Conservation (phyloP, 371 early-diverging fungal species). For the Chytridium lagenaria region DNA sequence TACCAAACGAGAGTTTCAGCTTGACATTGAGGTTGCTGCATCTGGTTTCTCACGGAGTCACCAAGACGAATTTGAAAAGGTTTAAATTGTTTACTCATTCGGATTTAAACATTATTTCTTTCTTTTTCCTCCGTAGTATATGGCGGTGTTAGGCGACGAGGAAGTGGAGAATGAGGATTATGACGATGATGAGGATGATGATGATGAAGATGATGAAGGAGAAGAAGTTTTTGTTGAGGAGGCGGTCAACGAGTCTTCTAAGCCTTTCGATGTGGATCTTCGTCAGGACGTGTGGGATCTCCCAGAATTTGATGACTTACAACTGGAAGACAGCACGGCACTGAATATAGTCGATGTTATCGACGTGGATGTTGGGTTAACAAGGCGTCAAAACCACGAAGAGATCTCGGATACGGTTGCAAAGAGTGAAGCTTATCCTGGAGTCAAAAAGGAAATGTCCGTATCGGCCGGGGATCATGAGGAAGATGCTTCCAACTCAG, state of each 20-base stretch:
- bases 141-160: slow-evolving; percentile 34
- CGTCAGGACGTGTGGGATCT: background rate
- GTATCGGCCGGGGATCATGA: too few species aligned
- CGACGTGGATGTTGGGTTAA: too few species aligned
- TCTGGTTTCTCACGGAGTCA: slow-evolving; percentile 92
- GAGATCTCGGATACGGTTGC: background rate
- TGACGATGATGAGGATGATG: slow-evolving; percentile 33
- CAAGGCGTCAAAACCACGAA: too few species aligned
- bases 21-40: slow-evolving; percentile 95
- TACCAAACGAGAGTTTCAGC: slow-evolving; percentile 79
- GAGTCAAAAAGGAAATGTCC: too few species aligned
- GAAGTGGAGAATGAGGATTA: slow-evolving; percentile 36
- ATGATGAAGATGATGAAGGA: slow-evolving; percentile 39
- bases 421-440: background rate
- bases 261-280: background rate
- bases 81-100: too few species aligned
- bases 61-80: slow-evolving; percentile 83
- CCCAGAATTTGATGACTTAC: slow-evolving; percentile 10
- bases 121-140: slow-evolving; percentile 15
- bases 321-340: background rate
- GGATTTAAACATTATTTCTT: background rate
- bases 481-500: slow-evolving; percentile 10
- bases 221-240: slow-evolving; percentile 9
- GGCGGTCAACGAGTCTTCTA: background rate
- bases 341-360: background rate